Conservation (phyloP, 306 rosid genomes). For the Vigna radiata region DNA sequence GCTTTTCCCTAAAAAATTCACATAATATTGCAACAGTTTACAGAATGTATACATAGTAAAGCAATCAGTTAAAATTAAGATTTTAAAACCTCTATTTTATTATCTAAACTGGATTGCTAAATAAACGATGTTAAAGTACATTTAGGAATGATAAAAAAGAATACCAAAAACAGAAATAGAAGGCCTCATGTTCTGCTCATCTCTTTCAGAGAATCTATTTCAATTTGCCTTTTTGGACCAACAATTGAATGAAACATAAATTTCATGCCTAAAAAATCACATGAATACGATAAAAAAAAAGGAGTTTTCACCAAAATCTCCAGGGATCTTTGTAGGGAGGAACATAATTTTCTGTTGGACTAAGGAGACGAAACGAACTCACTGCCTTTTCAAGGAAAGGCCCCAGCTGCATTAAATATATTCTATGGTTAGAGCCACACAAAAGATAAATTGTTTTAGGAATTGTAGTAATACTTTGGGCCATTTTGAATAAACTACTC, state of each 20-base stretch:
- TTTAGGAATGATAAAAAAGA: too few relatives aligned
- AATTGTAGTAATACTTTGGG: neutral
- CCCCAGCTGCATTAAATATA: constrained; percentile 80
- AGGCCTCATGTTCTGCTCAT: constrained; percentile 8
- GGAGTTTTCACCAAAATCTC: constrained; percentile 90
- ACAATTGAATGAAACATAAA: constrained; percentile 31
- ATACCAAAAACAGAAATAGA: neutral
- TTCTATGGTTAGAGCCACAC: neutral
- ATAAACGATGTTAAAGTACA: neutral
- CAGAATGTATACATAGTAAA: too few relatives aligned
- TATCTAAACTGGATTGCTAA: neutral
- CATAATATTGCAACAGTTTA: neutral
- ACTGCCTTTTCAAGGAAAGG: constrained; percentile 72
- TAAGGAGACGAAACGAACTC: constrained; percentile 81
- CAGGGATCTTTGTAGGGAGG: constrained; percentile 98
- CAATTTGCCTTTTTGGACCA: constrained; percentile 12
- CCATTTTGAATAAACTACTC: neutral
- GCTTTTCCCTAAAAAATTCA: neutral
- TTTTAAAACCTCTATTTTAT: neutral
- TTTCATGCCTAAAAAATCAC: constrained; percentile 8
- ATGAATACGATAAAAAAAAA: constrained; percentile 38
- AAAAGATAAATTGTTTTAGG: neutral
- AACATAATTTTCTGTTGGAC: constrained; percentile 82
- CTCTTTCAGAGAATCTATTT: constrained; percentile 10
- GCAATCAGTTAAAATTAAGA: neutral